Percentiles rank a stretch among this genome's conserved stretches.
Evolutionary conservation across 371 early-diverging fungal genomes (phyloP).

Genomic region (Choanephora cucurbitarum): DNA sequence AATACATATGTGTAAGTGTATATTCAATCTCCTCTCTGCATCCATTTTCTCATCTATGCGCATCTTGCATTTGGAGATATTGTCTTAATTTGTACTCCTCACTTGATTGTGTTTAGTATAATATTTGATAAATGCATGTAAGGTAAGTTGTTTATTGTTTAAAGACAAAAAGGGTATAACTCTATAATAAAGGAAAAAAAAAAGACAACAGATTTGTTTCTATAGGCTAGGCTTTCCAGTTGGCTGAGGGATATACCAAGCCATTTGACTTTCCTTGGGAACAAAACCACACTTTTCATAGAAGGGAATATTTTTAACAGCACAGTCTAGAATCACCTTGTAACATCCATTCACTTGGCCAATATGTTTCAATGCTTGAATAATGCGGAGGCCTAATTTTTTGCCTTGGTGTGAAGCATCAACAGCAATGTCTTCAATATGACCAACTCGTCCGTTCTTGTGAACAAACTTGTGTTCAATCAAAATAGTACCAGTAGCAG

Average conservation of each 20-base stretch:
- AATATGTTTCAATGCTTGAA: constrained; percentile 73
- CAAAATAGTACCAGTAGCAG: constrained; percentile 92
- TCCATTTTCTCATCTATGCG: too few species aligned
- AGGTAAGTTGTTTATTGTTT: neutral
- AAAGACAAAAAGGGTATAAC: neutral
- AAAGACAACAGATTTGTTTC: neutral
- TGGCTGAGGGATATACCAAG: constrained; percentile 37
- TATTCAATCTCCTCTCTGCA: too few species aligned
- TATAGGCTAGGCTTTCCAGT: constrained; percentile 11
- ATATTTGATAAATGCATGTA: too few species aligned
- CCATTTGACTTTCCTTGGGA: constrained; percentile 51
- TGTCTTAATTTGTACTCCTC: too few species aligned
- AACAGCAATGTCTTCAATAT: constrained; percentile 95
- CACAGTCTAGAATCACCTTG: constrained; percentile 38
- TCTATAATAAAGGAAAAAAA: neutral
- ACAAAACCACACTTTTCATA: constrained; percentile 52
- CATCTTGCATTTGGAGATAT: too few species aligned
- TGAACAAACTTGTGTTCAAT: constrained; percentile 97
- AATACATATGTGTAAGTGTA: too few species aligned
- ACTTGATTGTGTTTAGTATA: too few species aligned
- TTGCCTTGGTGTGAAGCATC: constrained; percentile 89
- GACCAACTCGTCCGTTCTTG: constrained; percentile 80
- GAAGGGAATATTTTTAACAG: constrained; percentile 42
- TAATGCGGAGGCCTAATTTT: constrained; percentile 75
- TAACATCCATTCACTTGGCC: constrained; percentile 74